Conservation (phyloP, 495 filamentous ascomycete species). For the Astrothelium macrocarpum region DNA sequence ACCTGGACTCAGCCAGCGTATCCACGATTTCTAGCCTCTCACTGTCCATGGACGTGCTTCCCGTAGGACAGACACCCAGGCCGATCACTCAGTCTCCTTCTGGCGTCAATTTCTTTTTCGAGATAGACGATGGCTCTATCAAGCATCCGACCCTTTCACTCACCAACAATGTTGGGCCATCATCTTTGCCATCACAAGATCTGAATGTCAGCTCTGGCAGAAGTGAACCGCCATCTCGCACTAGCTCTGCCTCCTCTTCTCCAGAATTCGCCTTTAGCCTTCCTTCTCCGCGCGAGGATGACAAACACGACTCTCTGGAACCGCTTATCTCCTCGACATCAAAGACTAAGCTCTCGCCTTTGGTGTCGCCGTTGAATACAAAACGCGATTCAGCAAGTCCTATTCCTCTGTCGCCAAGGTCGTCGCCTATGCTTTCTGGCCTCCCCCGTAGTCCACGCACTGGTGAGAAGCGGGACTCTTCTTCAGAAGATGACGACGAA, state of each 20-base stretch:
- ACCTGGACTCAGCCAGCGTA: conserved; percentile 26
- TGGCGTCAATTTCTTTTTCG: background rate
- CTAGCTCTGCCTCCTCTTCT: background rate
- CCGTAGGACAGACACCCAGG: background rate
- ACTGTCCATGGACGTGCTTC: conserved; percentile 17
- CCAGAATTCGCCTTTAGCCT: background rate
- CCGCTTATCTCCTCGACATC: background rate
- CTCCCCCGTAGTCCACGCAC: conserved; percentile 12
- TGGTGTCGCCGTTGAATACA: background rate
- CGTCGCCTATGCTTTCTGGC: conserved; percentile 5
- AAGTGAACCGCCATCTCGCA: background rate
- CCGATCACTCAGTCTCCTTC: background rate
- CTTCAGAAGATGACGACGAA: conserved; percentile 38
- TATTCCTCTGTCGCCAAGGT: conserved; percentile 9
- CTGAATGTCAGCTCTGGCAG: background rate
- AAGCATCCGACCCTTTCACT: background rate
- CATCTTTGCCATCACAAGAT: background rate
- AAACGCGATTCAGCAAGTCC: background rate
- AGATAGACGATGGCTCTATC: background rate
- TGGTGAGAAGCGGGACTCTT: conserved; percentile 37
- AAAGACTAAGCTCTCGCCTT: background rate
- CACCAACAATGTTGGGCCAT: background rate
- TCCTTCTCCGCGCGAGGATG: background rate
- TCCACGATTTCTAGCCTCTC: conserved; percentile 12
- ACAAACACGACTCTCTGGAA: conserved; percentile 1